Conservation (phyloP, 306 rosid genomes). For the Luffa aegyptiaca region DNA sequence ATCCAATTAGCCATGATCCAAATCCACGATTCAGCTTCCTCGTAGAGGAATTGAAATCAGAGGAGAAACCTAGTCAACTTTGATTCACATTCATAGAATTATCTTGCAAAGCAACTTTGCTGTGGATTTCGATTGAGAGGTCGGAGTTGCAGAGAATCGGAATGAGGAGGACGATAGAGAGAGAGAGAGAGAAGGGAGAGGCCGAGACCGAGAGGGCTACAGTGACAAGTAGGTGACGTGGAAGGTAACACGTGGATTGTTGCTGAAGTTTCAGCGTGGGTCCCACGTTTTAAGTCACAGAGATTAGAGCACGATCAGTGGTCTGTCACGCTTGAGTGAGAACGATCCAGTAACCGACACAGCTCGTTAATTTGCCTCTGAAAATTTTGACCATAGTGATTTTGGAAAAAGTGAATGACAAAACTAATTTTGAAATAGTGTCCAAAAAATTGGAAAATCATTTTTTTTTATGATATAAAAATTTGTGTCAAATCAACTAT, state of each 20-base stretch:
- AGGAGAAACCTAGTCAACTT: background rate
- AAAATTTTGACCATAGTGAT: too few species aligned
- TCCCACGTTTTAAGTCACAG: background rate
- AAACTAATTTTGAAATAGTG: too few species aligned
- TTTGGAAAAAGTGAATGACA: too few species aligned
- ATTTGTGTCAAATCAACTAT: too few species aligned
- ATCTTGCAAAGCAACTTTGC: background rate
- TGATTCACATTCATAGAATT: background rate
- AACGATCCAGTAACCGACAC: background rate
- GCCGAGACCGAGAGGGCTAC: background rate
- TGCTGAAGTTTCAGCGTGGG: background rate
- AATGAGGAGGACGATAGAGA: background rate
- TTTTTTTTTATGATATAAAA: too few species aligned
- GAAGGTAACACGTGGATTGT: slow-evolving; percentile 4
- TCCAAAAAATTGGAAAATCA: too few species aligned
- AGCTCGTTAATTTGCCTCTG: background rate
- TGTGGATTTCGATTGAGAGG: background rate
- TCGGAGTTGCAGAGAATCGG: background rate
- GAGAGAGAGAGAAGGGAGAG: background rate
- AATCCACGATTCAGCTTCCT: slow-evolving; percentile 10
- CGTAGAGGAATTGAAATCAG: background rate
- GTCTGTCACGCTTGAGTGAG: background rate
- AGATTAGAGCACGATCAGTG: background rate
- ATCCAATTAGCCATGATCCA: slow-evolving; percentile 84
- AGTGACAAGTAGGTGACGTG: background rate